These are phyloP conservation scores for Paratinospora sagittata DNA, from an alignment of 164 flowering plant genomes.

Conservation along the genomic window DNA sequence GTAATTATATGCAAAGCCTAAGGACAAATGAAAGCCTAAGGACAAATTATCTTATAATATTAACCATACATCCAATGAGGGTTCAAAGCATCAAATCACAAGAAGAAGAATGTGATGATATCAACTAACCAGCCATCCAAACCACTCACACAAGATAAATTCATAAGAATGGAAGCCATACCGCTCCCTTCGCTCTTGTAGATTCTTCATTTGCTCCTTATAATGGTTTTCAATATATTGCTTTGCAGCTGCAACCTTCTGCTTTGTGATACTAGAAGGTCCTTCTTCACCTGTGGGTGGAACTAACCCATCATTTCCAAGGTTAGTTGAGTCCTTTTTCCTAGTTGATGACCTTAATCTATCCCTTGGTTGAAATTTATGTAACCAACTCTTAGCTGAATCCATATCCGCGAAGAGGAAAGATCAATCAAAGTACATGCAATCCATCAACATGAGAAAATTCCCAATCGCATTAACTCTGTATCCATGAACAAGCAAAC, in stretches of 20 bases:
- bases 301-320: conserved; percentile 39
- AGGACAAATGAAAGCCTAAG: too few species aligned
- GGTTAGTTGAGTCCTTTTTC: conserved; percentile 46
- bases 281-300: conserved; percentile 50
- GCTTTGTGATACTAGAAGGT: conserved; percentile 78
- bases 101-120: not conserved
- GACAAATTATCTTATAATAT: too few species aligned
- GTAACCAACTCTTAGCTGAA: conserved; percentile 52
- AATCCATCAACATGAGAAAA: not conserved
- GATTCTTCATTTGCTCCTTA: conserved; percentile 86
- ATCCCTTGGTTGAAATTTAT: conserved; percentile 51
- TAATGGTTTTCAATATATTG: conserved; percentile 96
- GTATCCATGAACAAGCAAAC: not conserved
- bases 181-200: conserved; percentile 88
- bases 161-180: conserved; percentile 22
- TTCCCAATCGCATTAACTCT: not conserved
- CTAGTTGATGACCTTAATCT: conserved; percentile 38
- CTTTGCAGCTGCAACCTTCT: conserved; percentile 95
- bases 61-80: too few species aligned
- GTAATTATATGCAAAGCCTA: too few species aligned
- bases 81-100: not conserved
- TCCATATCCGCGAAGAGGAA: conserved; percentile 25
- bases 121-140: not conserved
- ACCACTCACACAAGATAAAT: not conserved
- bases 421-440: not conserved